Conservation (phyloP, 2,329 filamentous ascomycete species). For the Zymoseptoria ardabiliae region DNA sequence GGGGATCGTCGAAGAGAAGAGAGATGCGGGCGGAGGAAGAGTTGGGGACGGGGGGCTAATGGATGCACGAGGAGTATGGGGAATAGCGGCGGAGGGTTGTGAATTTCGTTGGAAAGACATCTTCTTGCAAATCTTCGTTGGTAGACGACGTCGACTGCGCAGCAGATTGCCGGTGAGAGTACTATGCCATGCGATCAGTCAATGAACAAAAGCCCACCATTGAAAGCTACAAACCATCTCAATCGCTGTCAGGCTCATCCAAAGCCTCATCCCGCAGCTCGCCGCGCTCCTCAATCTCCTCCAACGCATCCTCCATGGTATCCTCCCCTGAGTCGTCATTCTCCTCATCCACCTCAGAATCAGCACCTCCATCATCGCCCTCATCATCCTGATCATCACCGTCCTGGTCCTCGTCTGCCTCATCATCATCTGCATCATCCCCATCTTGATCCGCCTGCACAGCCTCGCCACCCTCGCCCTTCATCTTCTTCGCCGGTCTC, state of each 20-base stretch:
- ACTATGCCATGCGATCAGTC: neutral
- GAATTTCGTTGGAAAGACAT: too few relatives aligned
- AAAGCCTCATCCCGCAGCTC: slow-evolving; percentile 33
- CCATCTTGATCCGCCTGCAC: slow-evolving; percentile 39
- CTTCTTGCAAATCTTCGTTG: too few relatives aligned
- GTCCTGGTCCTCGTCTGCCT: slow-evolving; percentile 48
- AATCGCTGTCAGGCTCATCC: slow-evolving; percentile 30
- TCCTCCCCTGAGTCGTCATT: slow-evolving; percentile 48
- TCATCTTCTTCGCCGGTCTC: slow-evolving; percentile 45
- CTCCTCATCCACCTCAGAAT: slow-evolving; percentile 43
- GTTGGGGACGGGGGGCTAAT: too few relatives aligned
- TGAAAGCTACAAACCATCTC: neutral
- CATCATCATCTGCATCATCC: slow-evolving; percentile 45
- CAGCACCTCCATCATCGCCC: slow-evolving; percentile 36
- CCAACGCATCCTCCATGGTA: slow-evolving; percentile 9
- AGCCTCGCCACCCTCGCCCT: slow-evolving; percentile 34
- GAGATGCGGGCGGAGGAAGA: too few relatives aligned
- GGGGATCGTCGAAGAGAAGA: too few relatives aligned
- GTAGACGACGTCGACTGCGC: too few relatives aligned
- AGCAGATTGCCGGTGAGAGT: too few relatives aligned
- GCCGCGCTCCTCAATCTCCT: slow-evolving; percentile 46
- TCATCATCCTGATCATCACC: slow-evolving; percentile 49
- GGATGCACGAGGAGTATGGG: too few relatives aligned
- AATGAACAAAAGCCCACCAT: neutral
- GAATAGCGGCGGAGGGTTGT: too few relatives aligned